Percentiles rank a stretch among this genome's conserved stretches.
Evolutionary conservation across 2,329 filamentous ascomycete genomes (phyloP).

Genomic region (Fusarium heterosporum): DNA sequence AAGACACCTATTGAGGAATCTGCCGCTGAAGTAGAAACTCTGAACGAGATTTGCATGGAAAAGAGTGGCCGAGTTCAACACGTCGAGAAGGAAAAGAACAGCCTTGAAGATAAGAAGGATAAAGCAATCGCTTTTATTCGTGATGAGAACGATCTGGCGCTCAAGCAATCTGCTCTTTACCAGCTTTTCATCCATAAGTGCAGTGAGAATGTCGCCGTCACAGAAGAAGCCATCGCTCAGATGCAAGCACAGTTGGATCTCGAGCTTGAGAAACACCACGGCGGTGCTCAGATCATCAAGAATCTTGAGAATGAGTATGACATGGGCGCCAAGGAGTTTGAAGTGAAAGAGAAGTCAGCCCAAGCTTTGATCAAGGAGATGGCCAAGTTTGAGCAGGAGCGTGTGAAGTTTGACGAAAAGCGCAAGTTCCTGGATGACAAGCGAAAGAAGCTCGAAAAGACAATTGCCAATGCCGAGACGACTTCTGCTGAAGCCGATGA

Average conservation of each 20-base stretch:
- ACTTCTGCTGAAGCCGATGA: constrained; percentile 79
- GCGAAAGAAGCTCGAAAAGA: constrained; percentile 94
- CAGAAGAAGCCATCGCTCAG: constrained; percentile 89
- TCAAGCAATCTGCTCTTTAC: constrained; percentile 92
- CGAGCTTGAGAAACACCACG: constrained; percentile 92
- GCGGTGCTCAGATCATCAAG: constrained; percentile 90
- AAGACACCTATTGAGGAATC: constrained; percentile 97
- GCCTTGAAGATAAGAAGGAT: constrained; percentile 95
- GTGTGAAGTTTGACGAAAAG: constrained; percentile 98
- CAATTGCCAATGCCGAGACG: constrained; percentile 80
- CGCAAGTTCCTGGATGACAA: constrained; percentile 92
- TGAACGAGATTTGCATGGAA: constrained; percentile 95
- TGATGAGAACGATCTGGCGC: constrained; percentile 91
- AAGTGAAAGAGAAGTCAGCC: constrained; percentile 82
- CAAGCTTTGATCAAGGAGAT: constrained; percentile 86
- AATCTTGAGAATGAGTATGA: constrained; percentile 87
- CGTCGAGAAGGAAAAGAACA: constrained; percentile 95
- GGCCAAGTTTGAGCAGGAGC: constrained; percentile 93
- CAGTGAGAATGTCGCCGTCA: constrained; percentile 87
- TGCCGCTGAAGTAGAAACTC: constrained; percentile 85
- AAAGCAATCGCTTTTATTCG: constrained; percentile 88
- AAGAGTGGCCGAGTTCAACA: constrained; percentile 96
- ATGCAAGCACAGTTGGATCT: constrained; percentile 87
- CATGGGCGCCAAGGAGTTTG: constrained; percentile 84
- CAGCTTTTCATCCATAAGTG: constrained; percentile 92